phyloP scores from a whole-genome alignment of 2,329 filamentous ascomycete genomes.

The Neofusicoccum sp. region DNA sequence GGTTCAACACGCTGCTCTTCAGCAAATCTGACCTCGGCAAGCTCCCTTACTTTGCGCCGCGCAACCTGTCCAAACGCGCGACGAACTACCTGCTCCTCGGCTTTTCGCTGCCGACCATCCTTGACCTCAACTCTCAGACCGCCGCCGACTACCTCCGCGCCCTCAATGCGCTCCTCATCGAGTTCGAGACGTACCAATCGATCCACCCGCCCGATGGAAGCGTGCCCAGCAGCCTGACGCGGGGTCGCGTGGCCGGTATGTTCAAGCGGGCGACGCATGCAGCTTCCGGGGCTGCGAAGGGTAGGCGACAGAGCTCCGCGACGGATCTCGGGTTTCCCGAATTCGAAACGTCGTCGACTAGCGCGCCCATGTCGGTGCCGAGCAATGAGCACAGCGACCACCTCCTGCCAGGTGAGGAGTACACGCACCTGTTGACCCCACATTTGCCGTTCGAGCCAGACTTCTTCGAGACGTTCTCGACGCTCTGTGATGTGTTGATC shows the following conservation, averaged over 20 bases:
- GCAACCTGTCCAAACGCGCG: slow-evolving; percentile 84
- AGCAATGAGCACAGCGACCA: slow-evolving; percentile 19
- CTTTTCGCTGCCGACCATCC: slow-evolving; percentile 83
- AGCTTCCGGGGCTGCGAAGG: slow-evolving; percentile 36
- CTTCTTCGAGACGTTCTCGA: slow-evolving; percentile 95
- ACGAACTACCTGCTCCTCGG: slow-evolving; percentile 94
- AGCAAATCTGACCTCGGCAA: slow-evolving; percentile 77
- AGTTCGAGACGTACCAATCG: slow-evolving; percentile 93
- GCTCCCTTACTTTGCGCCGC: slow-evolving; percentile 82
- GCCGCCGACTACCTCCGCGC: slow-evolving; percentile 85
- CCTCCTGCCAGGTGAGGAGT: slow-evolving; percentile 72
- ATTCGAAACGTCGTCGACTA: not conserved
- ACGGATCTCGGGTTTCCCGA: slow-evolving; percentile 58
- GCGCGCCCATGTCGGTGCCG: not conserved
- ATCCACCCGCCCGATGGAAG: slow-evolving; percentile 78
- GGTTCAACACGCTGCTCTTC: slow-evolving; percentile 97
- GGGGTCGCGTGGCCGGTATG: slow-evolving; percentile 68
- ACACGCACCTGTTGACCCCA: slow-evolving; percentile 86
- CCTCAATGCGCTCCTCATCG: slow-evolving; percentile 79
- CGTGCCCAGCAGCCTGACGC: slow-evolving; percentile 68
- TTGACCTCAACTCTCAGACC: slow-evolving; percentile 81
- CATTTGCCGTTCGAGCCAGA: slow-evolving; percentile 93
- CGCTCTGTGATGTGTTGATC: slow-evolving; percentile 91
- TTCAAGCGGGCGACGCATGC: slow-evolving; percentile 51
- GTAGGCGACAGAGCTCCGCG: slow-evolving; percentile 59